Evolutionary conservation across 345 rosid genomes (phyloP), one percentile per base, ranked within the genome.

Genomic region (Bruguiera parviflora): DNA sequence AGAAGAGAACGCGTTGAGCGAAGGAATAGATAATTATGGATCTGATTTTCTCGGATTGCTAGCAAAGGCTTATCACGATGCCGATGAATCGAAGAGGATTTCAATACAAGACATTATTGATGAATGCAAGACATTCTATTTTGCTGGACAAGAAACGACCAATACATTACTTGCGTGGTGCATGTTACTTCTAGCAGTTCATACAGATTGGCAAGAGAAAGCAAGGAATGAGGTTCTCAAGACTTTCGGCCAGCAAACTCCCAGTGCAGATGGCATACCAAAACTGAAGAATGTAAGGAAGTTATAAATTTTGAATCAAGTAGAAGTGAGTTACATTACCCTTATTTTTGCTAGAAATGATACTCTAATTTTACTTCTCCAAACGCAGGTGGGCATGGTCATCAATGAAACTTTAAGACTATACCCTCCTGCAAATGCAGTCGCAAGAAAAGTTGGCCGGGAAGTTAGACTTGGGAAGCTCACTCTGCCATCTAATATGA

Each of bases 171-270:
- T 79, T 29, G 28, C 68, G 3, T 79, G 83, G 83, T 53, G 51
- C 22, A 21, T 76, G 2, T 56, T 79, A 21, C 72, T 79, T 66
- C 64, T 85, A 9, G 70, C 83, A 33, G 8, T 75, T 24, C 77
- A 82, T 56, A 5, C 61, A 0, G 82, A 85, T 24, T 82, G 88
- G 84, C 88, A 85, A 73, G 82, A 78, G 13, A 73, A 78, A 73
- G 82, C 65, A 8, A 80, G 85, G 61, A 60, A 43, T 20, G 85
- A 84, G 46, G 79, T 77, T 31, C 22, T 75, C 8, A 52, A 75
- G 8, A 18, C 58, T 4, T 75, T 78, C 22, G 84, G 77, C 43
- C 49, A 63, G 28, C 64, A 49, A 53, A 80, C 61, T 49, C 86
- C 82, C 10, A 33, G 37, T 53, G 21, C 29, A 39, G 81, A 82